phyloP scores from a whole-genome alignment of 768 basidiomycete species.

The Trametes sanguinea region DNA sequence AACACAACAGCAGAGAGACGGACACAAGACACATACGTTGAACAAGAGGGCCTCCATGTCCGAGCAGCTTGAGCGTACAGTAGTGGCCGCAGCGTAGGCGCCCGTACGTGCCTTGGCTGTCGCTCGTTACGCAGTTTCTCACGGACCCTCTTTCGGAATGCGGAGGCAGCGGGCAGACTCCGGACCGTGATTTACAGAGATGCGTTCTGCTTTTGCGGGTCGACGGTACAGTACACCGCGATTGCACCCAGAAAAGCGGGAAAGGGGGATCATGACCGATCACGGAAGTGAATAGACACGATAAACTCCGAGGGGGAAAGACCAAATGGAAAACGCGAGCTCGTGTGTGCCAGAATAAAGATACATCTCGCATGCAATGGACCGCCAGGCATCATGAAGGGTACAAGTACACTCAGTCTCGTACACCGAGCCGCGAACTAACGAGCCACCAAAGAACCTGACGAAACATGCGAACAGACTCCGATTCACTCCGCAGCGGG shows the following conservation, averaged over 20 bases:
- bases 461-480: neutral
- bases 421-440: neutral
- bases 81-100: neutral
- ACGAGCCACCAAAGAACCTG: constrained; percentile 1
- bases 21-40: constrained; percentile 58
- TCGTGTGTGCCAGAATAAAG: too few species aligned
- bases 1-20: constrained; percentile 26
- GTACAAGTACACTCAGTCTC: neutral
- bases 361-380: too few species aligned
- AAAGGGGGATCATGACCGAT: too few species aligned
- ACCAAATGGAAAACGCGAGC: too few species aligned
- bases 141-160: neutral
- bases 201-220: too few species aligned
- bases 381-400: too few species aligned
- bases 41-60: constrained; percentile 87
- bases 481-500: constrained; percentile 25
- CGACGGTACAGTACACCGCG: too few species aligned
- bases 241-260: too few species aligned
- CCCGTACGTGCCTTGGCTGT: constrained; percentile 6
- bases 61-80: constrained; percentile 5
- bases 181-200: neutral
- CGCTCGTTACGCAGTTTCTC: constrained; percentile 7
- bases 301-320: too few species aligned
- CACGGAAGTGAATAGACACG: too few species aligned
- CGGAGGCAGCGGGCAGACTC: neutral